Percentiles rank a stretch among this genome's conserved stretches.
These are phyloP conservation scores for Berkeleyomyces rouxiae DNA, from an alignment of 2,329 filamentous ascomycete genomes.

Conservation along the genomic window DNA sequence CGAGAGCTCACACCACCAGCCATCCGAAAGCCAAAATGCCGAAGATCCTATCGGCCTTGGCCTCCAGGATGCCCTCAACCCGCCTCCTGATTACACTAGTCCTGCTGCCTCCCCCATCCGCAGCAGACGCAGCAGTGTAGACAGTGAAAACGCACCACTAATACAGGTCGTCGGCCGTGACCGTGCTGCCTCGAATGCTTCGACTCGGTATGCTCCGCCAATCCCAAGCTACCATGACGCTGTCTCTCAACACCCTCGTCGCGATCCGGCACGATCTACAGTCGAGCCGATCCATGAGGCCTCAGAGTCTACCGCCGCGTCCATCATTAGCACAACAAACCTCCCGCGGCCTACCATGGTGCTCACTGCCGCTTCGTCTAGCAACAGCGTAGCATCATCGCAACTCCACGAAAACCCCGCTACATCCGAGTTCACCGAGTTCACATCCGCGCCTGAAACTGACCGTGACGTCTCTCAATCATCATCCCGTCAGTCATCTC, in stretches of 20 bases:
- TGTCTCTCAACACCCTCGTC: slow-evolving; percentile 31
- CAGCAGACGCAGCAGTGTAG: slow-evolving; percentile 39
- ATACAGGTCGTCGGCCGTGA: slow-evolving; percentile 34
- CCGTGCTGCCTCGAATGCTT: slow-evolving; percentile 32
- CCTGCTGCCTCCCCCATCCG: slow-evolving; percentile 42
- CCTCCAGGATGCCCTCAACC: slow-evolving; percentile 40
- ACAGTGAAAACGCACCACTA: slow-evolving; percentile 37
- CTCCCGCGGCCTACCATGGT: not conserved
- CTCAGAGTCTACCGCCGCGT: not conserved
- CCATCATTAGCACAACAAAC: not conserved
- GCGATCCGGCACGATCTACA: not conserved
- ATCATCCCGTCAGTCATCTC: not conserved
- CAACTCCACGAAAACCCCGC: not conserved
- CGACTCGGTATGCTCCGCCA: slow-evolving; percentile 36
- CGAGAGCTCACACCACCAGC: slow-evolving; percentile 39
- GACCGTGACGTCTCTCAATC: not conserved
- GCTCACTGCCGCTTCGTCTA: not conserved
- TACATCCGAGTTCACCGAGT: slow-evolving; percentile 10
- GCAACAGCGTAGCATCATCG: not conserved
- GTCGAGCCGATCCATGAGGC: slow-evolving; percentile 7
- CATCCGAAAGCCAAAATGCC: slow-evolving; percentile 19
- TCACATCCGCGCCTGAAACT: slow-evolving; percentile 2
- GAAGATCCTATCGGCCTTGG: slow-evolving; percentile 24
- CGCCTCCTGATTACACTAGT: slow-evolving; percentile 56
- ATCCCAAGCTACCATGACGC: slow-evolving; percentile 75